Base-by-base conservation (phyloP, 1,139 yeast genomes). In the Pichia sp. region DNA sequence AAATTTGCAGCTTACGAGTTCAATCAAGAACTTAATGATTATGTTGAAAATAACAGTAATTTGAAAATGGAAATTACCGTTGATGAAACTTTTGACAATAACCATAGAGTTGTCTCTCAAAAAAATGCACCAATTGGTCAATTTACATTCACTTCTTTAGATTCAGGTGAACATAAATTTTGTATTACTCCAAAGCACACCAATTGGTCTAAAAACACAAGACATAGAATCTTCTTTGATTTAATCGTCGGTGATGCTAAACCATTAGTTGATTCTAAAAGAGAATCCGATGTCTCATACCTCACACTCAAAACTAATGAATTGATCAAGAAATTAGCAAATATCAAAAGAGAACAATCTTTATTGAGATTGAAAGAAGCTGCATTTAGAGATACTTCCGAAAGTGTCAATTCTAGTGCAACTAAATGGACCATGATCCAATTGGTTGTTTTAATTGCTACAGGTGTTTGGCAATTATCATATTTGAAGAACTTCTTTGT, bases 111-210 rank as follows among this genome's bases (percentile, higher is more conserved):
- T 27, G 75, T 79, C 16, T 71, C 72, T 37, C 83, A 78, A 54
- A 71, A 69, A 55, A 75, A 73, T 27, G 52, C 68, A 1, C 64
- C 77, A 11, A 60, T 62, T 7, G 81, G 84, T 6, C 80, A 77
- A 50, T 79, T 80, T 55, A 73, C 81, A 0, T 79, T 79, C 61
- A 75, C 79, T 16, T 77, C 84, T 0, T 56, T 78, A 37, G 83
- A 75, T 33, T 62, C 75, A 1, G 86, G 86, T 27, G 83, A 79
- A 48, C 85, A 80, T 57, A 67, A 73, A 47, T 68, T 80, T 39
- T 80, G 86, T 56, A 57, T 80, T 37, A 72, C 77, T 2, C 83
- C 85, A 27, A 64, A 66, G 47, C 71, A 71, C 47, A 67, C 72
- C 39, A 72, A 68, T 51, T 67, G 61, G 71, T 67, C 61, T 43